Evolutionary conservation across 2,329 filamentous ascomycete genomes (phyloP), one percentile per base, ranked within the genome.

Genomic region (Botrytis fabae): DNA sequence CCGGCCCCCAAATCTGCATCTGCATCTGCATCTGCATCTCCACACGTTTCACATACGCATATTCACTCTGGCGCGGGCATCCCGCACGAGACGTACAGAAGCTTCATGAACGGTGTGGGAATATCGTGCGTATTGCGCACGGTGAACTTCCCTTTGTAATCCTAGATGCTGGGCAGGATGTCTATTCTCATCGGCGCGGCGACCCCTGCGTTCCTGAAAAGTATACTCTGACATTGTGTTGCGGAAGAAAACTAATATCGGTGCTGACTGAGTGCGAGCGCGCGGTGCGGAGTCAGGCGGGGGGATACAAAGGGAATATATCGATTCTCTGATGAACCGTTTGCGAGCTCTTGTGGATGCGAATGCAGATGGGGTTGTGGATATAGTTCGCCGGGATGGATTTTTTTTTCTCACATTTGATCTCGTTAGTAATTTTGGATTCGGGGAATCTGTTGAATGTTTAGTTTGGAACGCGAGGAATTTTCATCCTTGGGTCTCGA

Each of bases 241-340:
- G 35, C 35, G 35, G 35, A 35, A 5, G 35, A 7, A 35, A 35
- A 54, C 25, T 25, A n/a, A n/a, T n/a, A 2, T 54, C 48, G 1
- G 25, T 54, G 4, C 48, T n/a, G 25, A 14, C 48, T n/a, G 25
- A 14, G n/a, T 54, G 48, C 48, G 25, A 14, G n/a, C n/a, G 48
- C 48, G 25, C 48, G 25, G 25, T 16, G 48, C 22, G 48, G 25
- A n/a, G 25, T 6, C 48, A 54, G 48, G 48, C 16, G 48, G 25
- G 32, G 0, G 32, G 1, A 16, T 54, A 0, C 14, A 16, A 1
- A 5, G 12, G 48, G 10, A 0, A 25, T 54, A n/a, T 7, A 14
- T 54, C 6, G 48, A 54, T 54, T 7, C 2, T n/a, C 25, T n/a
- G 4, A n/a, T 54, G 4, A n/a, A 0, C 4, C 48, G 48, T 4